These are phyloP conservation scores for Penicillium turbatum DNA, from an alignment of 495 filamentous ascomycete species.

Conservation along the genomic window DNA sequence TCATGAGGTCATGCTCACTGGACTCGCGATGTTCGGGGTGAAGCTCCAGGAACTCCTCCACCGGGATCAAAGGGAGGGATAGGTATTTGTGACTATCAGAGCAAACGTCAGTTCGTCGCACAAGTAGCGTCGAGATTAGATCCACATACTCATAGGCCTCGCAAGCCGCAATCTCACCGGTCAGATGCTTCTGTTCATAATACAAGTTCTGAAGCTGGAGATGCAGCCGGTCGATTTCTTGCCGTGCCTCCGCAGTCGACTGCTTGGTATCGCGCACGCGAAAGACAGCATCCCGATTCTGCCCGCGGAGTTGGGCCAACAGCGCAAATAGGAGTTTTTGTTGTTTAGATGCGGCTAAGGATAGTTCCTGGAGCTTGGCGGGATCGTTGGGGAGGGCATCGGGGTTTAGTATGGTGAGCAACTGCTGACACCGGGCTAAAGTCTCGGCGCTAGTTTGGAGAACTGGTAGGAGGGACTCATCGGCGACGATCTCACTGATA, in stretches of 20 bases:
- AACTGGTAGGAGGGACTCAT: constrained; percentile 65
- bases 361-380: constrained; percentile 43
- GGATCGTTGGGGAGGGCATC: constrained; percentile 32
- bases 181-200: constrained; percentile 89
- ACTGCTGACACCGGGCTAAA: constrained; percentile 66
- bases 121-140: background rate
- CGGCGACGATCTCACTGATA: constrained; percentile 60
- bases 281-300: constrained; percentile 77
- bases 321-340: constrained; percentile 77
- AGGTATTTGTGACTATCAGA: constrained; percentile 74
- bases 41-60: constrained; percentile 75
- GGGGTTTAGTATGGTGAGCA: constrained; percentile 59
- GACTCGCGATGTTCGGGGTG: constrained; percentile 68
- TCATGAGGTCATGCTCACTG: constrained; percentile 76
- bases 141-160: constrained; percentile 83
- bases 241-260: constrained; percentile 76
- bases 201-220: constrained; percentile 92
- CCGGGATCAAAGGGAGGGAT: constrained; percentile 75
- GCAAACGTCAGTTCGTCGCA: constrained; percentile 18
- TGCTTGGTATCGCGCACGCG: constrained; percentile 82
- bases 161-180: constrained; percentile 86
- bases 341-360: constrained; percentile 64
- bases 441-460: constrained; percentile 65
- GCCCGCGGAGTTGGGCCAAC: constrained; percentile 73
- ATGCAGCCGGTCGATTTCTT: constrained; percentile 88